Base-by-base conservation (phyloP, 441 rosid genomes). In the Hura crepitans region DNA sequence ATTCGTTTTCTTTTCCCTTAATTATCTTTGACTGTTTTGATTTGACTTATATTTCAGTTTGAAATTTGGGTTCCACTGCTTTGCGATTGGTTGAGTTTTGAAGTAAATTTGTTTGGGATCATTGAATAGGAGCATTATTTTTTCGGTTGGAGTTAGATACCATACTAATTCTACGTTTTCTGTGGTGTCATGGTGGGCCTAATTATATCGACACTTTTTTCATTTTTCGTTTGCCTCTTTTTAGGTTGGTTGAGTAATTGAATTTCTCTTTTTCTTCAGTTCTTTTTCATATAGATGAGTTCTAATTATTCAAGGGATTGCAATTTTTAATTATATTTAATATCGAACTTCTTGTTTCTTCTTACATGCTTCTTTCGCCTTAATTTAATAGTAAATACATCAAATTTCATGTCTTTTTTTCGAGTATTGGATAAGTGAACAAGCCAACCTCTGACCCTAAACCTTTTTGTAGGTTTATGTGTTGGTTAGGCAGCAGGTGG, bases 381-480 rank as follows among this genome's bases (percentile, higher is more conserved):
- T 12, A 14, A 27, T 28, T 47, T 46, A 28, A 13, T 65, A 14
- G 45, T 50, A 20, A n/a, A 14, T 45, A n/a, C 30, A 12, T 15
- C 27, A 43, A 70, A 42, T 0, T 22, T 45, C 1, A 5, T 55
- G 14, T 67, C 55, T 55, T 58, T 56, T 61, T 51, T 23, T 0
- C n/a, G 23, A 51, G 71, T 55, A 49, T 12, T 58, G 72, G 83
- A 63, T 73, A 78, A 79, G 77, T 56, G 57, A 79, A 75, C 80
- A 50, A 69, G 63, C 42, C 54, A 46, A 51, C 28, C 39, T 65
- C 55, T 74, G 77, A 72, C 75, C 61, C 49, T 67, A 59, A 53
- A 53, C 61, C 43, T 74, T 64, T 78, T 76, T 75, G 75, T 62
- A 73, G 60, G 56, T 47, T 68, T 78, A 37, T 60, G 61, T 56